These are phyloP conservation scores for Aspergillus clavatus DNA, from an alignment of 2,329 filamentous ascomycete genomes.

Conservation along the genomic window DNA sequence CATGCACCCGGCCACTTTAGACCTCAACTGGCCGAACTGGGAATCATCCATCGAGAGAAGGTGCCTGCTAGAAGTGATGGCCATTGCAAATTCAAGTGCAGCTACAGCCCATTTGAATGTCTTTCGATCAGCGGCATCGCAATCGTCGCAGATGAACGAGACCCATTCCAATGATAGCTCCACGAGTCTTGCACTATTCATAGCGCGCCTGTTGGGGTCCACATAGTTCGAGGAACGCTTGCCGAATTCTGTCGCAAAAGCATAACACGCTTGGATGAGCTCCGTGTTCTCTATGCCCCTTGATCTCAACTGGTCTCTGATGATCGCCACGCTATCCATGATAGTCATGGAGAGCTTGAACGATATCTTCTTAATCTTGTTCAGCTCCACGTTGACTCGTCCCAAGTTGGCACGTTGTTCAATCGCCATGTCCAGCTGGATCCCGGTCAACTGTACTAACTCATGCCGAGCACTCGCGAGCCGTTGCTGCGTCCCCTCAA, in stretches of 20 bases:
- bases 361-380: conserved; percentile 90
- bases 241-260: conserved; percentile 98
- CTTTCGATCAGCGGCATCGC: conserved; percentile 85
- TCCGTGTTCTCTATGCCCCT: conserved; percentile 83
- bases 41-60: conserved; percentile 85
- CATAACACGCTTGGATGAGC: conserved; percentile 94
- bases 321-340: conserved; percentile 96
- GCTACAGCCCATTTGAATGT: conserved; percentile 97
- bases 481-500: conserved; percentile 75
- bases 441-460: conserved; percentile 72
- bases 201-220: conserved; percentile 88
- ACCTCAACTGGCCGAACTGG: conserved; percentile 76
- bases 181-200: conserved; percentile 95
- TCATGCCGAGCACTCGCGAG: conserved; percentile 72
- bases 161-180: conserved; percentile 95
- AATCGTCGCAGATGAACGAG: conserved; percentile 96
- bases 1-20: conserved; percentile 96
- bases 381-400: conserved; percentile 83
- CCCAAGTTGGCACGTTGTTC: conserved; percentile 91
- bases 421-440: conserved; percentile 81
- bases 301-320: conserved; percentile 68
- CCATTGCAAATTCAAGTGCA: conserved; percentile 93
- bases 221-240: conserved; percentile 92
- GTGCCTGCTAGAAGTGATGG: conserved; percentile 89
- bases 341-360: conserved; percentile 97